Conservation (phyloP, 2,329 filamentous ascomycete species). For the Biscogniauxia mediterranea region DNA sequence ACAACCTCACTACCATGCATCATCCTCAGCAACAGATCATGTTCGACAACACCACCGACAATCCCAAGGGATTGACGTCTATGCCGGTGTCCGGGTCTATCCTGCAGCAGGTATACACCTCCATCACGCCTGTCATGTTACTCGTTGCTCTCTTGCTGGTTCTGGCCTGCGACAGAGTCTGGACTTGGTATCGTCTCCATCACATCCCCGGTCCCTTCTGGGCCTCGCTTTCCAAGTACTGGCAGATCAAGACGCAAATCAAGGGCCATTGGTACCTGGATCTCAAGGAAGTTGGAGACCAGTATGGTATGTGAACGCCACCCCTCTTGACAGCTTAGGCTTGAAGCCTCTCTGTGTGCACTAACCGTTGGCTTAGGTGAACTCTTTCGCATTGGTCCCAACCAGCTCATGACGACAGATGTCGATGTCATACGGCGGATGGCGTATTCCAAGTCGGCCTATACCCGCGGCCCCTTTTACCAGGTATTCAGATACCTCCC, state of each 20-base stretch:
- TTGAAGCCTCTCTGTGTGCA: not conserved
- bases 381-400: slow-evolving; percentile 20
- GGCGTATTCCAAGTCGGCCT: slow-evolving; percentile 14
- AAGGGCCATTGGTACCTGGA: slow-evolving; percentile 17
- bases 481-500: slow-evolving; percentile 20
- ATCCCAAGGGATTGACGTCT: not conserved
- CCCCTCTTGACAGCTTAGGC: too few relatives aligned
- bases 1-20: not conserved
- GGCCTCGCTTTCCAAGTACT: slow-evolving; percentile 15
- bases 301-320: slow-evolving; percentile 11
- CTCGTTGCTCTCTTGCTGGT: slow-evolving; percentile 3
- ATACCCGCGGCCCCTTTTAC: slow-evolving; percentile 14
- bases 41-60: not conserved
- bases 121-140: not conserved
- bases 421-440: slow-evolving; percentile 18
- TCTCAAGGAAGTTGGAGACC: slow-evolving; percentile 14
- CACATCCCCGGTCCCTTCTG: slow-evolving; percentile 20
- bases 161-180: not conserved
- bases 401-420: slow-evolving; percentile 23
- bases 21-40: not conserved
- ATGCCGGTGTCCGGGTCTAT: not conserved
- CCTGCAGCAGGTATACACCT: not conserved
- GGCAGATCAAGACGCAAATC: slow-evolving; percentile 18
- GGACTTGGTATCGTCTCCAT: slow-evolving; percentile 18
- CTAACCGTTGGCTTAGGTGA: slow-evolving; percentile 9